A percentile compares a stretch with the other conserved stretches of the same genome.
These are phyloP conservation scores for Rhipidocladum racemiflorum DNA, from an alignment of 176 grass and related monocot species.

Conservation along the genomic window DNA sequence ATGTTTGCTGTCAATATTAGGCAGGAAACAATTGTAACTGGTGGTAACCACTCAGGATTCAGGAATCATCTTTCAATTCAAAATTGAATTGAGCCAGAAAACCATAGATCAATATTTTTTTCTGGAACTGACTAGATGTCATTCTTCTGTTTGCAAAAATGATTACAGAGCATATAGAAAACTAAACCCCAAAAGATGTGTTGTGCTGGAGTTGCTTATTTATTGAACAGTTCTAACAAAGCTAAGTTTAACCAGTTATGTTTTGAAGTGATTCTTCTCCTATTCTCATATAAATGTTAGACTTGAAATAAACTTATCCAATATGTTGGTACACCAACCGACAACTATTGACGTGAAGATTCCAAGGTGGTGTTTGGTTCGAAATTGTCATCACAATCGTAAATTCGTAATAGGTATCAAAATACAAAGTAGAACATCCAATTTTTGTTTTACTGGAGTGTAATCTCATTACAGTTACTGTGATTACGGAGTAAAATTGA, in stretches of 20 bases:
- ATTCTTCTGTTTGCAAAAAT: background rate
- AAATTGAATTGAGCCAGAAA: background rate
- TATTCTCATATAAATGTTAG: background rate
- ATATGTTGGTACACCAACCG: background rate
- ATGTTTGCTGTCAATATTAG: background rate
- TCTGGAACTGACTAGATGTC: background rate
- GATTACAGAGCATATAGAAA: background rate
- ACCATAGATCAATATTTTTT: background rate
- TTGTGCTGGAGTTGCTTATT: too few relatives aligned
- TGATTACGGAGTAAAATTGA: background rate
- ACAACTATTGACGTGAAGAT: background rate
- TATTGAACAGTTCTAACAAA: background rate
- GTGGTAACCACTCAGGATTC: background rate
- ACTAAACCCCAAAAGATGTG: too few relatives aligned
- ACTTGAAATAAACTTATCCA: background rate
- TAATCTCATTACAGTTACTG: background rate
- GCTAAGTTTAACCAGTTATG: background rate
- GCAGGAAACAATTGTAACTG: background rate
- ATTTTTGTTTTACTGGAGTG: background rate
- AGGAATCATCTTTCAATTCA: background rate
- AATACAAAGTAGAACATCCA: background rate
- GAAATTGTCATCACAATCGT: background rate
- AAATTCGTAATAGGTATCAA: background rate
- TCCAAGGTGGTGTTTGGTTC: background rate
- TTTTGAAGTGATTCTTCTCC: background rate